These are phyloP conservation scores for Eremochloa ophiuroides DNA, from an alignment of 176 grass and related monocot genomes.

Conservation along the genomic window DNA sequence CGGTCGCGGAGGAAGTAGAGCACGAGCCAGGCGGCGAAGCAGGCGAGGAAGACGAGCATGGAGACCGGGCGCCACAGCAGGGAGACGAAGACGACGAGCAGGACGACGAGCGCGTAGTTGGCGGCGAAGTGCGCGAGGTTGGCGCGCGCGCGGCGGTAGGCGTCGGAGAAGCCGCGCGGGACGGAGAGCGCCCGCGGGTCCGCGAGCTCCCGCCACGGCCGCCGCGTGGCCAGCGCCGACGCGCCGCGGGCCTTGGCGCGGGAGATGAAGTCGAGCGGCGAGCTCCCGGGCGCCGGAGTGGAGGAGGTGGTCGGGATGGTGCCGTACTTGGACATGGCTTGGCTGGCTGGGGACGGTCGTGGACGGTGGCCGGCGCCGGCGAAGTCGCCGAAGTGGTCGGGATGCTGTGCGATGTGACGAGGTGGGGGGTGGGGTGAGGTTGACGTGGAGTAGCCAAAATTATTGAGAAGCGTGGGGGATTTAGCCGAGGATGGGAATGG, in stretches of 20 bases:
- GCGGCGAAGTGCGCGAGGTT: slow-evolving; percentile 70
- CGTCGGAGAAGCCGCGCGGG: slow-evolving; percentile 40
- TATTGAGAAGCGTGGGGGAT: neutral
- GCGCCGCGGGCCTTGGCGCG: slow-evolving; percentile 78
- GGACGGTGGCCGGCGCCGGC: slow-evolving; percentile 11
- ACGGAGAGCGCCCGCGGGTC: slow-evolving; percentile 41
- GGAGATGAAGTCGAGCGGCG: slow-evolving; percentile 82
- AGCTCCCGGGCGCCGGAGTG: neutral
- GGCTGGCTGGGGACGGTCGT: neutral
- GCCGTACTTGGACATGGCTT: slow-evolving; percentile 86
- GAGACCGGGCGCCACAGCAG: slow-evolving; percentile 79
- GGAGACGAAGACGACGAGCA: slow-evolving; percentile 59
- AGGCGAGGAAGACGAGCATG: slow-evolving; percentile 77
- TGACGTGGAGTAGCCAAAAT: neutral
- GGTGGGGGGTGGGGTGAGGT: neutral
- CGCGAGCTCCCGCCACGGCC: slow-evolving; percentile 61
- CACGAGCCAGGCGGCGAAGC: slow-evolving; percentile 68
- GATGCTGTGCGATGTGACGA: neutral
- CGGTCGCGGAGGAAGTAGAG: slow-evolving; percentile 81
- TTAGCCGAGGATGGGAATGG: neutral
- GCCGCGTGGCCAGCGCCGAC: slow-evolving; percentile 47
- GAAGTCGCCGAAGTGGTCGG: neutral
- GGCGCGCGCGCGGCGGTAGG: slow-evolving; percentile 56
- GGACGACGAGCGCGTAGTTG: slow-evolving; percentile 80
- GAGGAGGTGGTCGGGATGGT: slow-evolving; percentile 64